Evolutionary conservation across 176 grass and related monocot species (phyloP).

Genomic region (Zizania latifolia): DNA sequence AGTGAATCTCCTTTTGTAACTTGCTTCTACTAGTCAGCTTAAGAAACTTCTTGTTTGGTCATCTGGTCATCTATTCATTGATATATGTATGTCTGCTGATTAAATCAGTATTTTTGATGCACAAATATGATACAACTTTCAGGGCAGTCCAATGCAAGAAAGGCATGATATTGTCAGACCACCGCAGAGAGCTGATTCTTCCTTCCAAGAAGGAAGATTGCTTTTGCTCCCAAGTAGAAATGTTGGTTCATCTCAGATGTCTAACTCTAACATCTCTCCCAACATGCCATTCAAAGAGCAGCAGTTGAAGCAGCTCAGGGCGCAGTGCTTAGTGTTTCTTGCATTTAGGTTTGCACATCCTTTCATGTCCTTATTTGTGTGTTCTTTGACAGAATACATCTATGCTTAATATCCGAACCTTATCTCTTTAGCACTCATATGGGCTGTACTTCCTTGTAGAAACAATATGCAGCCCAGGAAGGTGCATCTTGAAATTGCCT

Average conservation of each 20-base stretch:
- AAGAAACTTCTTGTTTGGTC: conserved; percentile 17
- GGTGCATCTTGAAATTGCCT: conserved; percentile 95
- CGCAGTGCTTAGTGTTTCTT: conserved; percentile 99
- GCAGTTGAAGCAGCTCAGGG: conserved; percentile 97
- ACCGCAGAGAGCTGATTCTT: conserved; percentile 37
- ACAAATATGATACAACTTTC: conserved; percentile 22
- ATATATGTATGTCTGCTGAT: conserved; percentile 11
- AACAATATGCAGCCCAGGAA: conserved; percentile 83
- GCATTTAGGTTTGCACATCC: conserved; percentile 62
- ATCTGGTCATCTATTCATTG: conserved; percentile 14
- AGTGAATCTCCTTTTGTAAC: conserved; percentile 5
- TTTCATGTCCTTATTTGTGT: neutral
- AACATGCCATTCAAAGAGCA: conserved; percentile 84
- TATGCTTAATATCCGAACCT: conserved; percentile 6
- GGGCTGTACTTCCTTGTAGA: conserved; percentile 41
- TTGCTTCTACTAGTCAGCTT: conserved; percentile 20
- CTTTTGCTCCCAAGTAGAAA: no score
- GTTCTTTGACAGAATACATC: neutral
- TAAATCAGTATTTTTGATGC: conserved; percentile 7
- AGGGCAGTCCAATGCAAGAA: conserved; percentile 81
- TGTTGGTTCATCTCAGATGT: conserved; percentile 43
- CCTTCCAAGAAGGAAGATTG: no score
- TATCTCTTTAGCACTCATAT: conserved; percentile 26
- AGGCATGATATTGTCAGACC: conserved; percentile 45
- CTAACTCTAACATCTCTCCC: conserved; percentile 53